Conservation (phyloP, 1,139 yeast genomes). For the Pichia sp. region DNA sequence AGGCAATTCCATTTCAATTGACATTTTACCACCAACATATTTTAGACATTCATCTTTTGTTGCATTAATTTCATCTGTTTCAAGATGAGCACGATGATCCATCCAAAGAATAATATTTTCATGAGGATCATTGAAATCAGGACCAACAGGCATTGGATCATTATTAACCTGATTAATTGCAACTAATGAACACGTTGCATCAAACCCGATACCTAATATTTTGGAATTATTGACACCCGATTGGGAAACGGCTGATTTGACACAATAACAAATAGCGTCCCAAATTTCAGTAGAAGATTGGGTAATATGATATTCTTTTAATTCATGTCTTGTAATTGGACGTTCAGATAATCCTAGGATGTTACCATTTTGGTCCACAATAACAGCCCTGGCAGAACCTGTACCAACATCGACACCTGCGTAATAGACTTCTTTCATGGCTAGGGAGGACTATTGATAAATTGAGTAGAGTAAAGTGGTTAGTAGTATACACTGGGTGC, state of each 20-base stretch:
- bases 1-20: slow-evolving; percentile 96
- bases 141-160: slow-evolving; percentile 83
- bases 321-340: slow-evolving; percentile 69
- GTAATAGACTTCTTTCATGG: slow-evolving; percentile 44
- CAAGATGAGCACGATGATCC: slow-evolving; percentile 96
- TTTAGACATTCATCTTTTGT: slow-evolving; percentile 73
- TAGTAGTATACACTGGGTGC: too few relatives aligned
- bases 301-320: slow-evolving; percentile 65
- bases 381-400: slow-evolving; percentile 92
- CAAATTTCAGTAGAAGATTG: slow-evolving; percentile 93
- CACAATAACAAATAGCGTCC: slow-evolving; percentile 82
- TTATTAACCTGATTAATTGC: slow-evolving; percentile 63
- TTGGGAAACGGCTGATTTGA: slow-evolving; percentile 63
- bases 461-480: too few relatives aligned
- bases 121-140: slow-evolving; percentile 63
- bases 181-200: slow-evolving; percentile 93
- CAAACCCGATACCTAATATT: slow-evolving; percentile 87
- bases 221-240: slow-evolving; percentile 61
- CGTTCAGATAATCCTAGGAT: slow-evolving; percentile 77
- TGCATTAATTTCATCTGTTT: slow-evolving; percentile 73
- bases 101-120: slow-evolving; percentile 93
- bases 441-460: too few relatives aligned
- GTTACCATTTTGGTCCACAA: slow-evolving; percentile 77
- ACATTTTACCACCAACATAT: slow-evolving; percentile 96
- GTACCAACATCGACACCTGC: slow-evolving; percentile 98